Evolutionary conservation across 495 filamentous ascomycete species (phyloP).

Genomic region (Halenospora varia): DNA sequence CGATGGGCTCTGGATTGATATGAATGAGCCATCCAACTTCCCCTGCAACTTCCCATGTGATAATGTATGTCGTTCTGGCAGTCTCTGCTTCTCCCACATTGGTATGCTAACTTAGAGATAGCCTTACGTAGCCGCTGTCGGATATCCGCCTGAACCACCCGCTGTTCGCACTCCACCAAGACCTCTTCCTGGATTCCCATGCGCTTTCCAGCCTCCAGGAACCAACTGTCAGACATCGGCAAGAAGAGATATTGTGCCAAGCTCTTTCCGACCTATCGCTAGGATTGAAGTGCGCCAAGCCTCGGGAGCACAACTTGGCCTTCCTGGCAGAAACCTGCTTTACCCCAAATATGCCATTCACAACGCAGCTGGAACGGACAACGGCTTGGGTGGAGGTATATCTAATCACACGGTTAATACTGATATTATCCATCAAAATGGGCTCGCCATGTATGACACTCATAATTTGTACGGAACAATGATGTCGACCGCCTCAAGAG

Average conservation of each 20-base stretch:
- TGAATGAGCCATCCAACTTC: conserved; percentile 62
- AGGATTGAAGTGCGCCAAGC: conserved; percentile 5
- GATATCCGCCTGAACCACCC: conserved; percentile 63
- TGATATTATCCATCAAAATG: conserved; percentile 68
- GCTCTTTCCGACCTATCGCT: neutral
- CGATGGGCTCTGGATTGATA: conserved; percentile 85
- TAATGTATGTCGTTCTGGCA: conserved; percentile 42
- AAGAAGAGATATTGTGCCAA: conserved; percentile 2
- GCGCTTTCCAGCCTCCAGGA: conserved; percentile 62
- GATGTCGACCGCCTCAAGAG: conserved; percentile 68
- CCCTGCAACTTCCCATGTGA: conserved; percentile 74
- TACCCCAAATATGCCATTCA: conserved; percentile 71
- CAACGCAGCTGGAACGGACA: conserved; percentile 55
- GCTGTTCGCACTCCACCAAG: conserved; percentile 58
- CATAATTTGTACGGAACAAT: conserved; percentile 87
- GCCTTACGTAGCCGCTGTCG: conserved; percentile 42
- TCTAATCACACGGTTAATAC: conserved; percentile 73
- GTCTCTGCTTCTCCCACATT: neutral
- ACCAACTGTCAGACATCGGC: conserved; percentile 20
- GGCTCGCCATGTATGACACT: conserved; percentile 69
- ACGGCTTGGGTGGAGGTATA: conserved; percentile 52
- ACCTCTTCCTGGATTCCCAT: conserved; percentile 66
- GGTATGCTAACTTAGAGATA: neutral
- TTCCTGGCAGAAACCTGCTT: conserved; percentile 62
- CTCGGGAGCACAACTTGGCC: conserved; percentile 43